These are phyloP conservation scores for Elasticomyces elasticus DNA, from an alignment of 495 filamentous ascomycete genomes.

Conservation along the genomic window DNA sequence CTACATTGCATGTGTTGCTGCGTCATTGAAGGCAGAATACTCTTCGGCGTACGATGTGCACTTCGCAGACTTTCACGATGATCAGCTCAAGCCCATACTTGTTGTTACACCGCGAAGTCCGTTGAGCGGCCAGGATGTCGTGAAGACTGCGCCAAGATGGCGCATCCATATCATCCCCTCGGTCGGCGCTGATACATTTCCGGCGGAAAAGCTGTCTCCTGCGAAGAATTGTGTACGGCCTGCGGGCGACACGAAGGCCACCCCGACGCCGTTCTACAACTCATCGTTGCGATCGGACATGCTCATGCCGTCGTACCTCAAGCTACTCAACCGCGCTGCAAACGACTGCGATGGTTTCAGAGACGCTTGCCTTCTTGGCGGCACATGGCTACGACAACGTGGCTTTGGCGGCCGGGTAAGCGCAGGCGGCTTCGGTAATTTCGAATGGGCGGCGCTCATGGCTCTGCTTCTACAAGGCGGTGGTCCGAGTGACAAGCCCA, in stretches of 20 bases:
- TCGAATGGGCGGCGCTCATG: slow-evolving; percentile 74
- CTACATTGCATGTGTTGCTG: slow-evolving; percentile 72
- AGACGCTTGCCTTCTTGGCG: slow-evolving; percentile 76
- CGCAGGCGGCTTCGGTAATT: slow-evolving; percentile 82
- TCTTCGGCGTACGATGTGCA: slow-evolving; percentile 40
- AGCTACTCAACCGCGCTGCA: slow-evolving; percentile 53
- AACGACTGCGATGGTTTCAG: slow-evolving; percentile 60
- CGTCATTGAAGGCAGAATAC: slow-evolving; percentile 50
- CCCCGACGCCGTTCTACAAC: slow-evolving; percentile 80
- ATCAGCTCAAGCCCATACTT: slow-evolving; percentile 65
- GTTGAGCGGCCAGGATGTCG: slow-evolving; percentile 12
- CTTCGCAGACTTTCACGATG: slow-evolving; percentile 65
- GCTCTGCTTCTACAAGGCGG: slow-evolving; percentile 74
- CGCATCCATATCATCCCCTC: slow-evolving; percentile 71
- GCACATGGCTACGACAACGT: slow-evolving; percentile 80
- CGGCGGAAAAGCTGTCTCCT: slow-evolving; percentile 55
- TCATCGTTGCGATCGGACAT: slow-evolving; percentile 71
- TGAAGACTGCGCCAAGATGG: slow-evolving; percentile 36
- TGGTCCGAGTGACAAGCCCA: slow-evolving; percentile 53
- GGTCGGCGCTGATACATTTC: slow-evolving; percentile 55
- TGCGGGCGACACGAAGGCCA: slow-evolving; percentile 24
- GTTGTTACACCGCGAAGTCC: slow-evolving; percentile 37
- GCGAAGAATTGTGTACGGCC: slow-evolving; percentile 58
- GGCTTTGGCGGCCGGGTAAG: slow-evolving; percentile 58
- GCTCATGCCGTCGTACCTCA: slow-evolving; percentile 60